Conservation (phyloP, 2,329 filamentous ascomycete genomes). For the Parastagonospora avenae region DNA sequence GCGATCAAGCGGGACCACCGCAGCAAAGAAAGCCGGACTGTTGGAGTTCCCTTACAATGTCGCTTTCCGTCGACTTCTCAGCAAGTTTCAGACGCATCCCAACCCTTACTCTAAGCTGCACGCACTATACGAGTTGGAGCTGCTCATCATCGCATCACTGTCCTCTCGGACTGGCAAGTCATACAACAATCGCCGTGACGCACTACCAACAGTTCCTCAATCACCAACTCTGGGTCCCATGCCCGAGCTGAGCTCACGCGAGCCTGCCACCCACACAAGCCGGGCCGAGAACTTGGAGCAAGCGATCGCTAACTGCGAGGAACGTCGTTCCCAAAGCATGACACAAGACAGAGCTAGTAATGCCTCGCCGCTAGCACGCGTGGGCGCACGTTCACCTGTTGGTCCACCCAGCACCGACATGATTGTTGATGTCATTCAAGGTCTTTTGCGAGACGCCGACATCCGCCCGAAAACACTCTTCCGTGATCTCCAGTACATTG, state of each 20-base stretch:
- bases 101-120: slow-evolving; percentile 87
- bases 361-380: slow-evolving; percentile 46
- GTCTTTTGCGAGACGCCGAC: slow-evolving; percentile 51
- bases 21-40: slow-evolving; percentile 51
- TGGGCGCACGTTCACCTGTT: slow-evolving; percentile 43
- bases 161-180: slow-evolving; percentile 59
- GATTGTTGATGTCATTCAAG: slow-evolving; percentile 51
- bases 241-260: slow-evolving; percentile 52
- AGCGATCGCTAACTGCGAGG: slow-evolving; percentile 71
- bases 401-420: slow-evolving; percentile 50
- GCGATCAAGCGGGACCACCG: slow-evolving; percentile 47
- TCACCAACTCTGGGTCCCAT: slow-evolving; percentile 53
- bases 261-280: slow-evolving; percentile 48
- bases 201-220: slow-evolving; percentile 50
- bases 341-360: slow-evolving; percentile 41
- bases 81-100: slow-evolving; percentile 85
- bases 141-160: slow-evolving; percentile 78
- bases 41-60: slow-evolving; percentile 78
- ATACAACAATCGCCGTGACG: slow-evolving; percentile 47
- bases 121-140: slow-evolving; percentile 80
- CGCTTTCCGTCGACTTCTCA: slow-evolving; percentile 78
- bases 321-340: slow-evolving; percentile 67
- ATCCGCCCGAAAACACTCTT: slow-evolving; percentile 55
- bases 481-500: slow-evolving; percentile 60
- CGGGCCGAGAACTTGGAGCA: slow-evolving; percentile 63